Percentiles rank a stretch among this genome's conserved stretches.
Conservation (phyloP, 148 eudicot species). For the Oxyria digyna region DNA sequence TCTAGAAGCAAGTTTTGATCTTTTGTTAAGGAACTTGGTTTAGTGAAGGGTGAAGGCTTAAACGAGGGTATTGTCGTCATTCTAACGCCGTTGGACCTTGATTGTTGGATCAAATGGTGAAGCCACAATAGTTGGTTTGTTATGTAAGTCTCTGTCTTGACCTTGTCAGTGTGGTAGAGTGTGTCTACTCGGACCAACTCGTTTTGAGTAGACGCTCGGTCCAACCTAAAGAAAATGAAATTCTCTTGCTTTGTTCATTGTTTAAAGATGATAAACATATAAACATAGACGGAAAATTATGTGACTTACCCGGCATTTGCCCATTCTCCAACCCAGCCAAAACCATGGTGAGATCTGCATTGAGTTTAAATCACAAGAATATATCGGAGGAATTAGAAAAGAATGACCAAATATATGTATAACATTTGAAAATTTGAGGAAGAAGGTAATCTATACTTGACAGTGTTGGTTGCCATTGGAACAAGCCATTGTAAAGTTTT, state of each 20-base stretch:
- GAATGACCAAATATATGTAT: neutral
- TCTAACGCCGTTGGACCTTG: slow-evolving; percentile 22
- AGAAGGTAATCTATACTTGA: slow-evolving; percentile 40
- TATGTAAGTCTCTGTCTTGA: slow-evolving; percentile 58
- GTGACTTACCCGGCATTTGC: slow-evolving; percentile 68
- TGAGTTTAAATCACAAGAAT: neutral
- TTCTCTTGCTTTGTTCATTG: neutral
- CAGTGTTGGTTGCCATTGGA: slow-evolving; percentile 69
- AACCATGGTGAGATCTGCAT: slow-evolving; percentile 81
- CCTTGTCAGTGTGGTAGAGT: slow-evolving; percentile 74
- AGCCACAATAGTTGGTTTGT: slow-evolving; percentile 70
- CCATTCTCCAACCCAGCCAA: slow-evolving; percentile 99
- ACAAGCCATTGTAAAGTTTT: slow-evolving; percentile 82
- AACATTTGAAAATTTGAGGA: slow-evolving; percentile 8
- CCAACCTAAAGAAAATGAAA: slow-evolving; percentile 36
- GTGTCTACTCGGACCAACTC: slow-evolving; percentile 63
- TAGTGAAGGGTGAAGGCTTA: slow-evolving; percentile 15
- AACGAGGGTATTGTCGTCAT: slow-evolving; percentile 10
- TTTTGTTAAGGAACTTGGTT: slow-evolving; percentile 13
- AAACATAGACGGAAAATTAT: slow-evolving; percentile 1
- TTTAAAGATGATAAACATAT: neutral
- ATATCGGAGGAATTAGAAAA: neutral
- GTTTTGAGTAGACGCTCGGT: slow-evolving; percentile 32
- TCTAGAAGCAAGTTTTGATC: slow-evolving; percentile 15
- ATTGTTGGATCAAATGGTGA: slow-evolving; percentile 39